Base-by-base conservation (phyloP, 108 stramenopile genomes). In the Aurantiochytrium sp. region DNA sequence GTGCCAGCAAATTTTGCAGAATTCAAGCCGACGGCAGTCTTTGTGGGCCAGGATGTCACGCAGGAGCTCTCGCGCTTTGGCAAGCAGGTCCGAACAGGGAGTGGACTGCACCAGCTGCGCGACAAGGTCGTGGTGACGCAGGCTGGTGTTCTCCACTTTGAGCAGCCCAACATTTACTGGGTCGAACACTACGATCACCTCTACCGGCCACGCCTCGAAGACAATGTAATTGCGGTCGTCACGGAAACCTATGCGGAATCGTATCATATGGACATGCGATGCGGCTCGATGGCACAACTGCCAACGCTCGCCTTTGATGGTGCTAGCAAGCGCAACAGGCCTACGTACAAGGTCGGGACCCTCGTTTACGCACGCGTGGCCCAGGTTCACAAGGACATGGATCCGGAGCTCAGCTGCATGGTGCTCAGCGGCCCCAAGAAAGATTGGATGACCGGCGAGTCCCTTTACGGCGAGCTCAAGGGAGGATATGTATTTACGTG, bases 381-480 rank as follows among this genome's bases (percentile, higher is more conserved):
- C 18, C 45, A 28, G 29, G 89, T 69, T 5, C 25, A 87, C 43
- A 25, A 64, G 29, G 58, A 87, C n/a, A 53, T 88, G 45, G 89
- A 87, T 43, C 87, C 89, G 6, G 76, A 90, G 53, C 73, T 90
- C 43, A 47, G 69, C 45, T 90, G 89, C 87, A 16, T 19, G 60
- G 89, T 90, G 29, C 57, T 49, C 25, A 64, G 28, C 76, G 89
- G 89, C 47, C 89, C 89, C 59, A 90, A 76, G 43, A 88, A 88
- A 28, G 89, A 90, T 59, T 90, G 89, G 89, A 88, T 90, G 87
- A 90, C 89, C 0, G 89, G 89, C 25, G 59, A 90, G 51, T 87
- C 76, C 14, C 14, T 90, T 16, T 90, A 58, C 58, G 89, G 89
- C 10, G 89, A 90, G 55, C 89, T 90, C 29, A 58, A 29, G 18